Base-by-base conservation (phyloP, 2,329 filamentous ascomycete genomes). In the Talaromyces sp. region DNA sequence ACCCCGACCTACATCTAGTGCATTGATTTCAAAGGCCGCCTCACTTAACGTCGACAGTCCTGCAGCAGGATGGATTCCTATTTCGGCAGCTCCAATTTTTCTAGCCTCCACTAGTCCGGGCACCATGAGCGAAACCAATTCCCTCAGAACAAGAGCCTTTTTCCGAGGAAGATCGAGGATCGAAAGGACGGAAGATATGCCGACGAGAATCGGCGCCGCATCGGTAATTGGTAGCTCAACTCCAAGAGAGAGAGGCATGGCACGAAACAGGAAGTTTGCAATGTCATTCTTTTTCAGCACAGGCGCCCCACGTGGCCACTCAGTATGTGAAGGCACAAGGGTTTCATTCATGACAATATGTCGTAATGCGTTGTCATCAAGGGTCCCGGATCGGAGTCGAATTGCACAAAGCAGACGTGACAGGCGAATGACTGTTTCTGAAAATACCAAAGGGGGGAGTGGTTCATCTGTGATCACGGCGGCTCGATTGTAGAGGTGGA, bases 11-110 rank as follows among this genome's bases (percentile, higher is more conserved):
- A 78, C 67, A 68, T 80, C 78, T 62, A 80, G 72, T 56, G 77
- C 76, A 68, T 80, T 80, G 27, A 80, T 76, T 68, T 79, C 76
- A 69, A 80, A 79, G 17, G 77, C 72, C 11, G 85, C 81, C 69
- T 79, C 76, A 65, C 88, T 90, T 34, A 95, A 80, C 13, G 89
- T 89, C 29, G 92, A 89, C 60, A 97, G 81, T 0, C 92, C 93
- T 10, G 94, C 92, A 19, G 94, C 94, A 47, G 95, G 95, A 78
- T 98, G 94, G 40, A 99, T 92, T 3, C 94, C 95, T 72, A 95
- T 91, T 74, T 98, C 95, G n/a, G 95, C 93, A 47, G 95, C 95
- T 36, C 94, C 94, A 58, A 94, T 86, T 56, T 96, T 97, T 45
- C 95, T 87, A 17, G 95, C 95, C 77, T 97, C 92, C 4, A 97